phyloP scores from a whole-genome alignment of 805 yeast species.

The Saccharomycopsis fibuligera region DNA sequence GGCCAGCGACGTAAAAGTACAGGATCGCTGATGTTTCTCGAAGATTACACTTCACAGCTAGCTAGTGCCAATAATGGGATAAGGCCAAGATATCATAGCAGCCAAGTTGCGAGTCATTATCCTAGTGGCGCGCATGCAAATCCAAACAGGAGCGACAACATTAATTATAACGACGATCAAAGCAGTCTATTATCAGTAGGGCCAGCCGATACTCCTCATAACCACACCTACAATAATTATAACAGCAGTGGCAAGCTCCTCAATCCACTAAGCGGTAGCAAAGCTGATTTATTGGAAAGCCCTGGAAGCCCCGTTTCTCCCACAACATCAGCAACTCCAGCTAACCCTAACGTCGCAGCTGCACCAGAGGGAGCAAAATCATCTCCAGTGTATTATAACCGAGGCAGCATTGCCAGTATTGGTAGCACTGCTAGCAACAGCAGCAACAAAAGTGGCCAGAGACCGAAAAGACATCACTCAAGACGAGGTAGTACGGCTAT shows the following conservation, averaged over 20 bases:
- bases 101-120: too few species aligned
- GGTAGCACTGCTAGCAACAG: background rate
- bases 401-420: background rate
- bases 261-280: background rate
- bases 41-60: too few species aligned
- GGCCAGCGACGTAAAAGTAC: background rate
- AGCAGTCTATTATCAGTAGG: too few species aligned
- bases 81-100: too few species aligned
- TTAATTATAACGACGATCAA: background rate
- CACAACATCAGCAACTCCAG: too few species aligned
- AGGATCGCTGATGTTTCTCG: too few species aligned
- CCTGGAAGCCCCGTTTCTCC: background rate
- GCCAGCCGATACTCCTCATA: background rate
- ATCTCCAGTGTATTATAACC: too few species aligned
- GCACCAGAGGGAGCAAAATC: background rate
- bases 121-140: background rate
- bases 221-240: too few species aligned
- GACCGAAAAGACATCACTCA: slow-evolving; percentile 10
- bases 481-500: slow-evolving; percentile 14
- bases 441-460: background rate
- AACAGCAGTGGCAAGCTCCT: too few species aligned
- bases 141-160: background rate
- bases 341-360: too few species aligned
- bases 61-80: too few species aligned
- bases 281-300: background rate